A percentile compares a stretch with the other conserved stretches of the same genome.
phyloP scores from a whole-genome alignment of 2,329 filamentous ascomycete genomes.

The Bipolaris cookei region DNA sequence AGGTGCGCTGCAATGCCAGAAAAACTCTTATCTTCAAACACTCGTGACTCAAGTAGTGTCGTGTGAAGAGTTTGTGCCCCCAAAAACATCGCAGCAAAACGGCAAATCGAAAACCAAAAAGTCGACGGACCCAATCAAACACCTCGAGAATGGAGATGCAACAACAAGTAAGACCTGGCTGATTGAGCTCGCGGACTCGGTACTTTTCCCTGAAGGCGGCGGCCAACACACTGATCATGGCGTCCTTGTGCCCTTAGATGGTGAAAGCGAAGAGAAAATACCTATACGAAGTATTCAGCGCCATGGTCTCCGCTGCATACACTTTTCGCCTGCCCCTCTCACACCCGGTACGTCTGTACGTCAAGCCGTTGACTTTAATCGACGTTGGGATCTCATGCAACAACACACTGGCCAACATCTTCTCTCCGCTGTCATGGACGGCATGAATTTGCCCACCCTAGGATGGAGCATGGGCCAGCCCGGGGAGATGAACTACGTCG shows the following conservation, averaged over 20 bases:
- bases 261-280: conserved; percentile 24
- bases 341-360: conserved; percentile 64
- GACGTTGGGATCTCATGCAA: conserved; percentile 46
- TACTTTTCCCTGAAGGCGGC: conserved; percentile 45
- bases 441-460: conserved; percentile 37
- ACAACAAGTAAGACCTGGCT: conserved; percentile 33
- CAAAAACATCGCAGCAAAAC: conserved; percentile 21
- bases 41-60: conserved; percentile 43
- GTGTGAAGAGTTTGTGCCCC: conserved; percentile 37
- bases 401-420: conserved; percentile 47
- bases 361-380: conserved; percentile 38
- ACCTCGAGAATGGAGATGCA: conserved; percentile 10
- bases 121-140: conserved; percentile 33
- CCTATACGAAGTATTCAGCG: conserved; percentile 41
- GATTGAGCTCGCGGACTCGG: conserved; percentile 42
- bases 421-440: conserved; percentile 44
- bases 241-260: conserved; percentile 30
- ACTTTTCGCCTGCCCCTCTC: conserved; percentile 91
- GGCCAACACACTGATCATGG: conserved; percentile 45
- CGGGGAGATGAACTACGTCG: conserved; percentile 46
- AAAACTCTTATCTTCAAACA: conserved; percentile 40
- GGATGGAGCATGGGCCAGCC: conserved; percentile 42
- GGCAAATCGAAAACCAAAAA: conserved; percentile 39
- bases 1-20: conserved; percentile 42
- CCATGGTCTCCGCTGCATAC: conserved; percentile 64